phyloP scores from a whole-genome alignment of 73 alveolate species.

The Urostyla sp. region DNA sequence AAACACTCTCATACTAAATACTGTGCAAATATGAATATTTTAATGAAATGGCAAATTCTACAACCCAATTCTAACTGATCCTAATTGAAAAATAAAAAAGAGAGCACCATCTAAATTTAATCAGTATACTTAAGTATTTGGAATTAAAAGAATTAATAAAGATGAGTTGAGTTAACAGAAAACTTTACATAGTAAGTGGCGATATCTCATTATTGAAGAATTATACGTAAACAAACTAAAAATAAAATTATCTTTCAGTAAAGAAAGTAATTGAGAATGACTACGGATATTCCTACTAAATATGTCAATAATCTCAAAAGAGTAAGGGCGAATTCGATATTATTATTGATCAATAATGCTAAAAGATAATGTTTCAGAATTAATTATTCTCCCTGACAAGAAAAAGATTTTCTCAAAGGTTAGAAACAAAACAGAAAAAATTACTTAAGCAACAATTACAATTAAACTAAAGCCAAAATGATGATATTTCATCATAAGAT shows the following conservation, averaged over 20 bases:
- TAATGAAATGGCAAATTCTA: conserved; percentile 6
- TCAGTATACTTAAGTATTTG: background rate
- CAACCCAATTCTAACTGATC: conserved; percentile 21
- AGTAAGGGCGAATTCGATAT: conserved; percentile 24
- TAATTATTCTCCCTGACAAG: too few species aligned
- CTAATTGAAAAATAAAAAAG: conserved; percentile 31
- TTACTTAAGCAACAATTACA: background rate
- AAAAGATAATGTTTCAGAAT: conserved; percentile 14
- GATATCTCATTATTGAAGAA: conserved; percentile 35
- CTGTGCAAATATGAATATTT: conserved; percentile 38
- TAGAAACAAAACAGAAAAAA: background rate
- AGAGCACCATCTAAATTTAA: background rate
- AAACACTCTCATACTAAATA: too few species aligned
- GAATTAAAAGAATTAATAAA: conserved; percentile 3
- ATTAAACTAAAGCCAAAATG: background rate
- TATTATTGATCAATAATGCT: conserved; percentile 20
- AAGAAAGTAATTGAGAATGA: background rate
- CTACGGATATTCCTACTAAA: background rate
- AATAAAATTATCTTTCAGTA: background rate
- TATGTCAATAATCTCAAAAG: too few species aligned
- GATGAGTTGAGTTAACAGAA: conserved; percentile 28
- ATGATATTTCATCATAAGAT: background rate
- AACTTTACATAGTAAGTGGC: conserved; percentile 42
- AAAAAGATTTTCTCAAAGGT: too few species aligned
- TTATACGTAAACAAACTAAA: conserved; percentile 10